Percentiles rank a stretch among this genome's conserved stretches.
phyloP scores from a whole-genome alignment of 2,329 filamentous ascomycete genomes.

The Helotiales sp. region DNA sequence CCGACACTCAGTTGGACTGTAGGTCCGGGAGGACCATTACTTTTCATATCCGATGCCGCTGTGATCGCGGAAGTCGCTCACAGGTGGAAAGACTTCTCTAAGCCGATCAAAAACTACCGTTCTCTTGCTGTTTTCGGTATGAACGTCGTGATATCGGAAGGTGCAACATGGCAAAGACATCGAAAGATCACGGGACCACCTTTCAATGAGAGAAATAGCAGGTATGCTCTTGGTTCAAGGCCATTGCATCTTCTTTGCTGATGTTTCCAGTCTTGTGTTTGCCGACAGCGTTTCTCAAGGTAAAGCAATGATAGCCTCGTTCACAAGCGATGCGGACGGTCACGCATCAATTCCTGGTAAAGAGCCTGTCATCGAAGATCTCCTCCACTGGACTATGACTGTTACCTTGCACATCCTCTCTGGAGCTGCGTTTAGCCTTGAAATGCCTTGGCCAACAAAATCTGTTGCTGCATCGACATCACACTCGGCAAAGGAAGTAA shows the following conservation, averaged over 20 bases:
- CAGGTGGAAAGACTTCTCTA: conserved; percentile 23
- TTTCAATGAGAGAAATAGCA: conserved; percentile 69
- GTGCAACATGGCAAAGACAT: conserved; percentile 67
- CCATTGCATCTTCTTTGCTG: neutral
- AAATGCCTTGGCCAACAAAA: conserved; percentile 17
- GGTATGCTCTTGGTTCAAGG: conserved; percentile 5
- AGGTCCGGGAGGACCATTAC: conserved; percentile 9
- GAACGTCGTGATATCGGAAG: conserved; percentile 70
- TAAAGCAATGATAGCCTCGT: conserved; percentile 35
- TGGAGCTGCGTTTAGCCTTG: conserved; percentile 45
- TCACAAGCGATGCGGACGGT: conserved; percentile 19
- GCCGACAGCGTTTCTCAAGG: conserved; percentile 35
- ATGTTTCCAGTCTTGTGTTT: conserved; percentile 39
- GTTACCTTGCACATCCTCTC: conserved; percentile 52
- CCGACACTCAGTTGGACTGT: conserved; percentile 9
- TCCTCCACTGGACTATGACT: conserved; percentile 46
- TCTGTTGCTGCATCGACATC: conserved; percentile 11
- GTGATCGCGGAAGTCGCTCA: conserved; percentile 17
- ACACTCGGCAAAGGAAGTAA: neutral
- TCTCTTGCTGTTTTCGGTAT: conserved; percentile 47
- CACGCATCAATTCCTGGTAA: conserved; percentile 6
- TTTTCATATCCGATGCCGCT: conserved; percentile 17
- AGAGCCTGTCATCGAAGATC: conserved; percentile 21
- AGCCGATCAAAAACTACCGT: conserved; percentile 17
- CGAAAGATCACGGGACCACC: conserved; percentile 68